Base-by-base conservation (phyloP, 257 asterid species). In the Solanum etuberosum region DNA sequence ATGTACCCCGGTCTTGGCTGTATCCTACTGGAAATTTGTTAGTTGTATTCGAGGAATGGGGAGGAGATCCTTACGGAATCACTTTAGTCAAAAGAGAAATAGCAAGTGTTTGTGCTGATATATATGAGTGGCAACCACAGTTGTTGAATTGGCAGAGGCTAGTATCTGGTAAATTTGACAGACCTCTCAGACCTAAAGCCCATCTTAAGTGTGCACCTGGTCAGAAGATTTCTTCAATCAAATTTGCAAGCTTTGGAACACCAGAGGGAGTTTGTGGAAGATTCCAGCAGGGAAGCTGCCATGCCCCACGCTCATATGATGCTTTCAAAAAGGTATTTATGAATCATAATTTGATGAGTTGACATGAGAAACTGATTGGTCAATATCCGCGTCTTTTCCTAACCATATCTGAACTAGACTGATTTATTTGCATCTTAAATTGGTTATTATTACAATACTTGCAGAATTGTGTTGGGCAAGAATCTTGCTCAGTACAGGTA, bases 21-120 rank as follows among this genome's bases (percentile, higher is more conserved):
- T 37, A 86, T 85, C 96, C 98, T 40, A 88, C 92, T 0, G 96
- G 98, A 71, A 96, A 96, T 86, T 90, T 96, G 78, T 82, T 96
- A 90, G 98, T 96, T 34, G 93, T 94, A 29, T 94, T 96, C 46
- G 99, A 96, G 86, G 99, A 96, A 92, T 95, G 95, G 98, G 99
- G 99, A 32, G 99, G 99, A 89, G 87, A 95, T 90, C 99, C 99
- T 2, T 83, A 89, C 3, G 98, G 93, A 32, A 91, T 95, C 88
- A 80, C 95, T 48, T 81, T 96, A 85, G 98, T 89, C 68, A 95
- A 94, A 90, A 87, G 99, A 86, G 98, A 90, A 81, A 90, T 94
- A 8, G 92, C 91, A 6, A 94, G 98, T 72, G 95, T 94, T 9
- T 96, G 99, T 61, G 92, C 98, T 2, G 95, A 94, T 86, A 93